Evolutionary conservation across 2,329 filamentous ascomycete species (phyloP).

Genomic region (Aspergillus amoenus): DNA sequence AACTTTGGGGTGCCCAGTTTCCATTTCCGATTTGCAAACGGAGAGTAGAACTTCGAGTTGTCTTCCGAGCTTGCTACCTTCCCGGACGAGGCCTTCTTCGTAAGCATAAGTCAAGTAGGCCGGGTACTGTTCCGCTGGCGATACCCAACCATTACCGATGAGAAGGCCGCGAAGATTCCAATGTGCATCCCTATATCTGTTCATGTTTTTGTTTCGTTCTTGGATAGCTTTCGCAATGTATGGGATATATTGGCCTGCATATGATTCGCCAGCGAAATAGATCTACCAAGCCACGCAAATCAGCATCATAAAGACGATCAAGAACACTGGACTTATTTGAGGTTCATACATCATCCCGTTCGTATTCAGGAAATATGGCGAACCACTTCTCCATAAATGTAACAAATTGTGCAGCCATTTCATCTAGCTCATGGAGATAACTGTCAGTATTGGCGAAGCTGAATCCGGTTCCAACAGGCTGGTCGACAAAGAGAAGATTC

Average conservation of each 20-base stretch:
- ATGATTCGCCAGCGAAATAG: constrained; percentile 94
- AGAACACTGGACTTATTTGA: not conserved
- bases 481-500: constrained; percentile 94
- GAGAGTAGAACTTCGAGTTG: constrained; percentile 68
- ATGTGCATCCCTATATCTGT: constrained; percentile 35
- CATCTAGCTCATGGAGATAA: constrained; percentile 78
- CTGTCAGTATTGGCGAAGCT: constrained; percentile 92
- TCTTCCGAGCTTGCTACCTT: constrained; percentile 63
- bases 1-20: constrained; percentile 61
- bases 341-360: constrained; percentile 78
- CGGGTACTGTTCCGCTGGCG: constrained; percentile 84
- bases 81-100: constrained; percentile 69
- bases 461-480: constrained; percentile 93
- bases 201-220: constrained; percentile 71
- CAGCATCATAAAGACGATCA: constrained; percentile 8
- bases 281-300: constrained; percentile 55
- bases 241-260: constrained; percentile 93
- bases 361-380: constrained; percentile 83
- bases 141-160: constrained; percentile 98
- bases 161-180: constrained; percentile 85
- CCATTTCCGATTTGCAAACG: constrained; percentile 63
- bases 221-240: constrained; percentile 93
- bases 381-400: constrained; percentile 92
- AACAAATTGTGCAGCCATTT: constrained; percentile 89
- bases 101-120: constrained; percentile 82